These are phyloP conservation scores for Rhynchosporium secalis DNA, from an alignment of 2,329 filamentous ascomycete genomes.

Conservation along the genomic window DNA sequence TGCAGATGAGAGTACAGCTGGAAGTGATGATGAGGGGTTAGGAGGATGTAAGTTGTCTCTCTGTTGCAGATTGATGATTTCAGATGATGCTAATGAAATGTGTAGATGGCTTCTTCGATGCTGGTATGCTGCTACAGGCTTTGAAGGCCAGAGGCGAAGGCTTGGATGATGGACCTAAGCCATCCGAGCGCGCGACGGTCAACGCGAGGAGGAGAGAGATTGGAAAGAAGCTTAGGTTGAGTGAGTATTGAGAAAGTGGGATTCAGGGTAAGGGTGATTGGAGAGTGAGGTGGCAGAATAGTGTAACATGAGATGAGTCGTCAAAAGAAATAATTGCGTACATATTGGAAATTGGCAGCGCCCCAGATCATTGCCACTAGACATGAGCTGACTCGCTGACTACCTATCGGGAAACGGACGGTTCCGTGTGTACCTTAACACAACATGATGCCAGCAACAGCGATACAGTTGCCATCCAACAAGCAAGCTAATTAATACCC, in stretches of 20 bases:
- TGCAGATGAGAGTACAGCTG: constrained; percentile 67
- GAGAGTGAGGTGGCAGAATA: neutral
- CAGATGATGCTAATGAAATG: constrained; percentile 21
- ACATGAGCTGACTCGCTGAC: neutral
- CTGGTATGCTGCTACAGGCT: constrained; percentile 88
- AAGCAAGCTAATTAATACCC: too few relatives aligned
- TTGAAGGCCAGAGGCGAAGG: constrained; percentile 69
- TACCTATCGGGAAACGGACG: too few relatives aligned
- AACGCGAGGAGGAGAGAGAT: constrained; percentile 64
- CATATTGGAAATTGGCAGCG: neutral
- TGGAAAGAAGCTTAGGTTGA: constrained; percentile 70
- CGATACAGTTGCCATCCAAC: too few relatives aligned
- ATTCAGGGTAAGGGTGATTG: too few relatives aligned
- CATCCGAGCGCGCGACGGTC: constrained; percentile 60
- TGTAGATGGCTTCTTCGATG: constrained; percentile 90
- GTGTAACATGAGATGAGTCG: constrained; percentile 1
- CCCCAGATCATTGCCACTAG: neutral
- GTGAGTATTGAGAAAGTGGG: constrained; percentile 56
- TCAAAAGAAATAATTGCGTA: too few relatives aligned
- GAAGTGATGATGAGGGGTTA: constrained; percentile 84
- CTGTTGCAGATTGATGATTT: constrained; percentile 11
- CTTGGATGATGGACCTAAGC: constrained; percentile 49
- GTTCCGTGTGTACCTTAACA: too few relatives aligned
- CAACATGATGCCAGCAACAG: too few relatives aligned
- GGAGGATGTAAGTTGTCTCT: constrained; percentile 78